Conservation (phyloP, 2,329 filamentous ascomycete genomes). For the Cercospora zeae-maydis region DNA sequence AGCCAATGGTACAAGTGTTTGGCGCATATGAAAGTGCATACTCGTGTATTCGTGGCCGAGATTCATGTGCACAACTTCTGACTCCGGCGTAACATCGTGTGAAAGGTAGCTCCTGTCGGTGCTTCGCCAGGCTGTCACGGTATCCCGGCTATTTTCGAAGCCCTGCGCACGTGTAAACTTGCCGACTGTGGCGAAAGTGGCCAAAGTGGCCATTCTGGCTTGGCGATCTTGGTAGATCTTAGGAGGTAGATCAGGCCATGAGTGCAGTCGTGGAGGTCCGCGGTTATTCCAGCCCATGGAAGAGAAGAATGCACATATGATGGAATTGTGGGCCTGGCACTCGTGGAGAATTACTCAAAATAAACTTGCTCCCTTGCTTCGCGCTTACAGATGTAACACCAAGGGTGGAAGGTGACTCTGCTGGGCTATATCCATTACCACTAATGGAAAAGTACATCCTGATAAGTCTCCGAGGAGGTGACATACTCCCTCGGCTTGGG, state of each 20-base stretch:
- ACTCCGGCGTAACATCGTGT: neutral
- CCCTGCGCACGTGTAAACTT: too few species aligned
- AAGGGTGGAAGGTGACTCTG: neutral
- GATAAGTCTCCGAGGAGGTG: neutral
- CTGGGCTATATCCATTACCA: neutral
- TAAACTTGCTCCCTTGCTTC: neutral
- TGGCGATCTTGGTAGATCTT: neutral
- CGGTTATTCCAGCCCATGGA: neutral
- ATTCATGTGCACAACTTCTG: neutral
- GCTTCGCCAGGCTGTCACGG: neutral
- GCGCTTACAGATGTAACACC: neutral
- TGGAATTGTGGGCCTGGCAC: neutral
- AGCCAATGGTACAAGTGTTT: neutral
- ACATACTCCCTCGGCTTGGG: neutral
- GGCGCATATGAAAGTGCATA: neutral
- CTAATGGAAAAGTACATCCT: neutral
- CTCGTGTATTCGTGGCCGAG: neutral
- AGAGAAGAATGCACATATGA: neutral
- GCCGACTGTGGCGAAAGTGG: neutral
- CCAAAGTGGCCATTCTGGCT: neutral
- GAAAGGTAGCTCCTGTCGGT: neutral
- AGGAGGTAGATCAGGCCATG: neutral
- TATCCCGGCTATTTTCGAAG: too few species aligned
- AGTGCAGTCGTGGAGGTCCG: neutral
- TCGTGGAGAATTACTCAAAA: neutral